phyloP scores from a whole-genome alignment of 2,329 filamentous ascomycete species.

The Escovopsis sp. region DNA sequence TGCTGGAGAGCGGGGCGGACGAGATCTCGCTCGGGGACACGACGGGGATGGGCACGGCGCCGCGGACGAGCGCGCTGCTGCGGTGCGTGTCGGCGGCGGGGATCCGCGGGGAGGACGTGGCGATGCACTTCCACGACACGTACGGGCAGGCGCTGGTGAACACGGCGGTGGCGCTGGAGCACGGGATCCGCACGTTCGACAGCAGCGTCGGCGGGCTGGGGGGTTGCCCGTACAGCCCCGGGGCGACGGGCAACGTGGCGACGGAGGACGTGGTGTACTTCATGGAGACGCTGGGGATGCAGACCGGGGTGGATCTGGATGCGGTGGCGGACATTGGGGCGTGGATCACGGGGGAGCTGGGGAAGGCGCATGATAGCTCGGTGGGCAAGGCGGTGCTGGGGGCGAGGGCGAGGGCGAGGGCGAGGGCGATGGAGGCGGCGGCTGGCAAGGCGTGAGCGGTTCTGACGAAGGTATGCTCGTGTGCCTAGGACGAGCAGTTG shows the following conservation, averaged over 20 bases:
- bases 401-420: slow-evolving; percentile 30
- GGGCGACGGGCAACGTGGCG: slow-evolving; percentile 73
- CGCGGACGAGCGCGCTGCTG: slow-evolving; percentile 48
- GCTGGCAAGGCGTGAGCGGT: slow-evolving; percentile 8
- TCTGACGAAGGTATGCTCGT: too few relatives aligned
- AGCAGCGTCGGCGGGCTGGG: slow-evolving; percentile 66
- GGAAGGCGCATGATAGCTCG: slow-evolving; percentile 46
- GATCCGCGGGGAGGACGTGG: slow-evolving; percentile 53
- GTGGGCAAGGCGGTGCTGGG: slow-evolving; percentile 52
- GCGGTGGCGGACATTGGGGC: slow-evolving; percentile 51
- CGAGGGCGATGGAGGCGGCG: slow-evolving; percentile 19
- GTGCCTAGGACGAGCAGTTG: too few relatives aligned
- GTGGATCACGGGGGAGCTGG: slow-evolving; percentile 54
- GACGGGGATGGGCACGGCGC: slow-evolving; percentile 77
- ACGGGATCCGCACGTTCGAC: slow-evolving; percentile 67
- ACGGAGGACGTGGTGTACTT: slow-evolving; percentile 76
- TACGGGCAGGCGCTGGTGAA: slow-evolving; percentile 79
- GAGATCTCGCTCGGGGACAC: slow-evolving; percentile 86
- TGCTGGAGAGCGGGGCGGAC: slow-evolving; percentile 77
- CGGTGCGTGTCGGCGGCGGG: slow-evolving; percentile 50
- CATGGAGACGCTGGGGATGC: slow-evolving; percentile 56
- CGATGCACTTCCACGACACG: slow-evolving; percentile 81
- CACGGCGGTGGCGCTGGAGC: slow-evolving; percentile 58
- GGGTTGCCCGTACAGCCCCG: slow-evolving; percentile 73
- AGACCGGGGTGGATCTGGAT: slow-evolving; percentile 57